Evolutionary conservation across 805 yeast genomes (phyloP), one percentile per base, ranked within the genome.

Genomic region (Metschnikowia kofuensis): DNA sequence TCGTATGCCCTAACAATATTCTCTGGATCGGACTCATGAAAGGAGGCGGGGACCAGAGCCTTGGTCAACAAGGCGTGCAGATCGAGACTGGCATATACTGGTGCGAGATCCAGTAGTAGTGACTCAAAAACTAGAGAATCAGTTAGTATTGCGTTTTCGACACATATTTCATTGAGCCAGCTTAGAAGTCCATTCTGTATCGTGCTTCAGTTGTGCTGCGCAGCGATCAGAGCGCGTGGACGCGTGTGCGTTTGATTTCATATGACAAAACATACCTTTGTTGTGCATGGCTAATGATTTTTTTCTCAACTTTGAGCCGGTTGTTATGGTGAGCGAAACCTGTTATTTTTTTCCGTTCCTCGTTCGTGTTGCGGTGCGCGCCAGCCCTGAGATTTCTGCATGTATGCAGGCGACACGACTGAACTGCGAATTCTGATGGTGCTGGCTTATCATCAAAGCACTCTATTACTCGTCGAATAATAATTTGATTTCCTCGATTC

Each of bases 401-500:
- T 15, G 26, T 35, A n/a, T 35, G 21, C 37, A 35, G 21, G 32
- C 6, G 4, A 21, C 21, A 21, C 21, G 21, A 21, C 21, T 21
- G 21, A 21, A 21, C 21, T 21, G 21, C 21, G 21, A 21, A 21
- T 3, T 3, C 21, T 21, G 21, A 21, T 21, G 21, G 21, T 21
- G 21, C 21, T 21, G 21, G 21, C 21, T 21, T 21, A 21, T 21
- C 21, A 21, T 21, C 21, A 2, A 30, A 30, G 5, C 32, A 30
- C 2, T n/a, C 37, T 15, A 12, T 54, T 48, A 66, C 35, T 72
- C 79, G 42, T 80, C 84, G 55, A 87, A 85, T 49, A 86, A 69
- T 65, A 80, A 77, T 64, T 84, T 80, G 48, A 86, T 82, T 56
- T 87, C 92, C 56, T 86, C 90, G 32, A 85, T 80, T 60, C 89